Evolutionary conservation across 139 green algal genomes (phyloP), one percentile per base, ranked within the genome.

Genomic region (Tetradesmus lagerheimii): DNA sequence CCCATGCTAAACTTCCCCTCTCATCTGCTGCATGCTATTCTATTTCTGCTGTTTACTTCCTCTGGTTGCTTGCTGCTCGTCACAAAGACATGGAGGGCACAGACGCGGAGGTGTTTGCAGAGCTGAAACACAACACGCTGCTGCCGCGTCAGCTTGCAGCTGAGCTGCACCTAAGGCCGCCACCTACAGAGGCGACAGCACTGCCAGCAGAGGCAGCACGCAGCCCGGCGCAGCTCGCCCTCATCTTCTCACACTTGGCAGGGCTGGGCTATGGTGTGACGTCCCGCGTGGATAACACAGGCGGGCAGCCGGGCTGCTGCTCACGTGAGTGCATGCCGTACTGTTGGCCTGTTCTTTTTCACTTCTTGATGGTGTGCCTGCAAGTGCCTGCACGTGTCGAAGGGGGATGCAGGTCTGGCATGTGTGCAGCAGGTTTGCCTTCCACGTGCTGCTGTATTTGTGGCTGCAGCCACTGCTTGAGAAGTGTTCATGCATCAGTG

Each of bases 121-220:
- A 71, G 57, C 57, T 71, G 57, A 71, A 31, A n/a, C 57, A 71
- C 57, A 71, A 71, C 57, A 71, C 57, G 57, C 57, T 71, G 57
- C 16, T 71, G 57, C 57, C 57, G 4, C 57, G 57, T n/a, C 57
- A 71, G 57, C 1, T 71, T n/a, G 57, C 57, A 71, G 57, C 57
- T 71, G 57, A 71, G 57, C 25, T 71, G 57, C 57, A 71, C 57
- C 4, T 71, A 9, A 20, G 57, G 57, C 57, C 57, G 57, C 57
- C 57, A n/a, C 57, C 57, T 9, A 20, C 57, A 9, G 57, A 71
- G 57, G 57, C 23, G 1, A 71, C 57, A 71, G 57, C 57, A n/a
- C 57, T 71, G 57, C 57, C 57, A 23, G 4, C 57, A 9, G 57
- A 71, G 16, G 57, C 57, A 71, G 57, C 57, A 31, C 57, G 57